Percentiles rank a stretch among this genome's conserved stretches.
Evolutionary conservation across 257 asterid species (phyloP).

Genomic region (Echites panduratus): DNA sequence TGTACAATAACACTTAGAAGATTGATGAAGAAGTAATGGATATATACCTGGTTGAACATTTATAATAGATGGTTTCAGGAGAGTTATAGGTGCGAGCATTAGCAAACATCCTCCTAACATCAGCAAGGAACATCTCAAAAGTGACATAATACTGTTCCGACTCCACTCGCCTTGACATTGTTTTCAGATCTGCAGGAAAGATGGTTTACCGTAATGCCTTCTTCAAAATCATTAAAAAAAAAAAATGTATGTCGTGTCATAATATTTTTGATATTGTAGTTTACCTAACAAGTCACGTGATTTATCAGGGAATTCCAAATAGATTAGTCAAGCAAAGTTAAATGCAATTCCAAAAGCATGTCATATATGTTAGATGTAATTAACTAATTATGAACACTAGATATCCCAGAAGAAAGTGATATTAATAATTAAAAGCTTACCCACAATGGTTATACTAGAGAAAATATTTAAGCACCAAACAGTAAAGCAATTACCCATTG

Average conservation of each 20-base stretch:
- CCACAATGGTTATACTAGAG: background rate
- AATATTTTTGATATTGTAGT: background rate
- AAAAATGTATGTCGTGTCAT: too few species aligned
- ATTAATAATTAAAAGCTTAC: background rate
- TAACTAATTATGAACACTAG: background rate
- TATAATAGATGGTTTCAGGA: constrained; percentile 84
- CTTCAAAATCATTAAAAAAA: background rate
- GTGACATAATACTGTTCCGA: constrained; percentile 86
- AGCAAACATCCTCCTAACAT: constrained; percentile 70
- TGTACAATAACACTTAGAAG: background rate
- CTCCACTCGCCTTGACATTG: constrained; percentile 90
- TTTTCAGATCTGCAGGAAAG: constrained; percentile 59
- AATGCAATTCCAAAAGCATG: background rate
- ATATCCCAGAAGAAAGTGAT: background rate
- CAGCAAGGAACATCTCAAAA: constrained; percentile 90
- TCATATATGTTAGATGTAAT: background rate
- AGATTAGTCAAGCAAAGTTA: background rate
- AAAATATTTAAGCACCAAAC: background rate
- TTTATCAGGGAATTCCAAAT: background rate
- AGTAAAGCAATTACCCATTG: constrained; percentile 53
- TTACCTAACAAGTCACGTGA: background rate
- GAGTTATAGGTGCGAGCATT: constrained; percentile 98
- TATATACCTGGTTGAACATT: constrained; percentile 81
- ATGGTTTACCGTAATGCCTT: background rate
- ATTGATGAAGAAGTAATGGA: background rate